Evolutionary conservation across 768 basidiomycete genomes (phyloP), one percentile per base, ranked within the genome.

Genomic region (Auricularia sp.): DNA sequence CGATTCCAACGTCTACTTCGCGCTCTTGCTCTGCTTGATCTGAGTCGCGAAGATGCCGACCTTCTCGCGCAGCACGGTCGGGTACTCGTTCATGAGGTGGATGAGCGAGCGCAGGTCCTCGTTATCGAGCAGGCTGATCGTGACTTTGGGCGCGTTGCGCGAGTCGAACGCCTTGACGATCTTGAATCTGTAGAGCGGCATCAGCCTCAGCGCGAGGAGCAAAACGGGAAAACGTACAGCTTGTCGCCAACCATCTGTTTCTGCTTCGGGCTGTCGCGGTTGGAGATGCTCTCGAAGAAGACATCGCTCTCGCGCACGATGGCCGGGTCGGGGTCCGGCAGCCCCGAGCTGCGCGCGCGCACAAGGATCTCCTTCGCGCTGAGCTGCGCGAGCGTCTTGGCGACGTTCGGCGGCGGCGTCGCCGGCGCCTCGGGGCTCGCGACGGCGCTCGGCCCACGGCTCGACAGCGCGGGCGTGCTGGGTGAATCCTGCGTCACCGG

Each of bases 61-160:
- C 76, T 93, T 93, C 73, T 91, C 90, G 76, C 89, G 93, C 65
- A 94, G 79, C 2, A 93, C 82, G 7, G 83, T 76, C 11, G 90
- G 88, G 73, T 91, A 93, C 72, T 90, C 90, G 73, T 92, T 90
- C 86, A 91, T 87, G 53, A 95, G 81, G 72, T 92, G 90, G 5
- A 90, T 88, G 59, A 95, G 81, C 3, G 91, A 79, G 53, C 88
- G 84, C 29, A 95, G 81, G 70, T 96, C 93, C 65, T 94, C 93
- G 69, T 87, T 81, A 70, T 95, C 91, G 66, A 96, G 77, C 8
- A 94, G 81, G 3, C 82, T 77, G 69, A 97, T 91, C 1, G 93
- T 94, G 67, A 92, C 77, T 72, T 93, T 93, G 61, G 91, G 90
- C 85, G 90, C 68, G 16, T 42, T 67, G 62, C 59, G 62, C 23